These are phyloP conservation scores for Imleria badia DNA, from an alignment of 768 basidiomycete genomes.

Conservation along the genomic window DNA sequence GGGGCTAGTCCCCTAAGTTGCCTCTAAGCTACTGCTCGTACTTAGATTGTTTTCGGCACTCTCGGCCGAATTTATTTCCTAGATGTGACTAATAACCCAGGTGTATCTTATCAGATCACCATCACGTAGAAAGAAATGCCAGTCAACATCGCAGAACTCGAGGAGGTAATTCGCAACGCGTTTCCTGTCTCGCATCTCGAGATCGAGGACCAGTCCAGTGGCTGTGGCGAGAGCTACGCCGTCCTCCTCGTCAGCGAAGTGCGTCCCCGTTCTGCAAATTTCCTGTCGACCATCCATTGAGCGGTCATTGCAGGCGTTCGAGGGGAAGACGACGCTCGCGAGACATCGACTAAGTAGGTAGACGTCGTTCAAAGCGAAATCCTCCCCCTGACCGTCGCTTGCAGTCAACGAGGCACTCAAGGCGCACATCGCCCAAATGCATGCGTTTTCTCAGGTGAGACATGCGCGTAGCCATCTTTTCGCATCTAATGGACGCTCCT, in stretches of 20 bases:
- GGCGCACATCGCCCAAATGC: slow-evolving; percentile 73
- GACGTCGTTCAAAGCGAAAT: neutral
- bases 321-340: slow-evolving; percentile 78
- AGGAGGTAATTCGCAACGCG: slow-evolving; percentile 59
- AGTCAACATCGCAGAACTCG: slow-evolving; percentile 53
- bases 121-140: slow-evolving; percentile 47
- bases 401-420: slow-evolving; percentile 79
- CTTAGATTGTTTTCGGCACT: too few species aligned
- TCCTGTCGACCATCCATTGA: neutral
- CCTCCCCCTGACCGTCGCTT: slow-evolving; percentile 1
- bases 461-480: neutral
- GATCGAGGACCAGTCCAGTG: slow-evolving; percentile 74
- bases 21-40: too few species aligned
- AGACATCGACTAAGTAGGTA: slow-evolving; percentile 67
- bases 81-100: neutral
- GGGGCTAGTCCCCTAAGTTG: too few species aligned
- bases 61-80: too few species aligned
- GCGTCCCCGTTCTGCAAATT: slow-evolving; percentile 15
- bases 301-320: slow-evolving; percentile 52
- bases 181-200: slow-evolving; percentile 67
- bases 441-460: slow-evolving; percentile 84
- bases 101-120: slow-evolving; percentile 16
- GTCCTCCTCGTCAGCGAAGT: slow-evolving; percentile 79
- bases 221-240: slow-evolving; percentile 78
- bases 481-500: neutral